Base-by-base conservation (phyloP, 2,329 filamentous ascomycete species). In the Raffaelea arxii region DNA sequence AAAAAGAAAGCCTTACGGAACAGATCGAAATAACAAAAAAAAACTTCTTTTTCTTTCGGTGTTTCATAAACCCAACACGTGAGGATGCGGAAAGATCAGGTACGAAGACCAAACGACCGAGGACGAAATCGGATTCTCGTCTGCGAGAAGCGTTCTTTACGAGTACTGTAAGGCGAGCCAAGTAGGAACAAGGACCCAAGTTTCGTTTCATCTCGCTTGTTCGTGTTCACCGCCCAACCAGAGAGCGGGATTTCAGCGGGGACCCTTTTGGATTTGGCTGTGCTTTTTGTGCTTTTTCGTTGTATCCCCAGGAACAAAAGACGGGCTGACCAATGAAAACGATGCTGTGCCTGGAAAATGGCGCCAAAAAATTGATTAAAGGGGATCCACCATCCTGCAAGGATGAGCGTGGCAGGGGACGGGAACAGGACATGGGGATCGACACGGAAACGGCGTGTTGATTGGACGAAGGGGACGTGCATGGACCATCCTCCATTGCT, bases 121-220 rank as follows among this genome's bases (percentile, higher is more conserved):
- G 12, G 27, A 18, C 16, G 12, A 36, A 36, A 6, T 16, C 6
- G 32, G 32, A 4, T 36, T 36, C 32, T 36, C 6, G 32, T 16
- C 19, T 36, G 19, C 32, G 32, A n/a, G n/a, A n/a, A n/a, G n/a
- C n/a, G n/a, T n/a, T n/a, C 41, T n/a, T 36, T 39, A 36, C 46
- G 23, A 12, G 19, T 43, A 39, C 25, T 35, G 46, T 32, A 32
- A 47, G n/a, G 46, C n/a, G 10, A 9, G 25, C 6, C 18, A 16
- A 16, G 4, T 24, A 22, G 11, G n/a, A 21, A 9, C 45, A 39
- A n/a, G 32, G 9, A 24, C 41, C 46, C 46, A 27, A 36, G 41
- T 22, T 18, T 27, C 42, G 42, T 48, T 48, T 48, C 46, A 48
- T 48, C 35, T 48, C 46, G 46, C 38, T 43, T 30, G 30, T 30